Conservation (phyloP, 1,284 basidiomycete genomes). For the Leccinum glutinopallens region DNA sequence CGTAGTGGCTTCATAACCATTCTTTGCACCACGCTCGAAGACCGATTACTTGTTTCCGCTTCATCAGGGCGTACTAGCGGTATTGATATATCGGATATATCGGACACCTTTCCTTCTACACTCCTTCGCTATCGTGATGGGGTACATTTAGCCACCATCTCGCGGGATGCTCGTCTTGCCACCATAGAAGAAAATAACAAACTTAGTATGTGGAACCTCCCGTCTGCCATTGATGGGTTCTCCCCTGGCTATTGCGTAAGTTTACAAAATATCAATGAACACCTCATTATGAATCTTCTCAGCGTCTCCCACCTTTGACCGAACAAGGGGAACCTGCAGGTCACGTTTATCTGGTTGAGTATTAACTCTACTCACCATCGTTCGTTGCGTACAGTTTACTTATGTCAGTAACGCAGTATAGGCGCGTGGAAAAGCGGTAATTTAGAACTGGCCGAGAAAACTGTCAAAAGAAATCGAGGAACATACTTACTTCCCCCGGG, state of each 20-base stretch:
- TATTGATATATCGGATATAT: constrained; percentile 21
- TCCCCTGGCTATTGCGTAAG: constrained; percentile 12
- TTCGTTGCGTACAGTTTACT: constrained; percentile 11
- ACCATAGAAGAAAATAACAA: constrained; percentile 1
- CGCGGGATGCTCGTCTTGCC: constrained; percentile 5
- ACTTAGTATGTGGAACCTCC: constrained; percentile 3
- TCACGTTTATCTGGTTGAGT: neutral
- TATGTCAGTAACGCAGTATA: constrained; percentile 4
- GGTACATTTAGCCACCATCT: constrained; percentile 4
- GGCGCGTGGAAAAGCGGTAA: constrained; percentile 3
- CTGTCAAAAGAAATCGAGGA: constrained; percentile 4
- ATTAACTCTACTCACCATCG: neutral
- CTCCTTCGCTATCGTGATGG: constrained; percentile 6
- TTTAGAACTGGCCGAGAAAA: neutral
- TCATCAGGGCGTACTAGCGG: constrained; percentile 6
- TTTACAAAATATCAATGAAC: neutral
- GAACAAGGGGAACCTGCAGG: constrained; percentile 7
- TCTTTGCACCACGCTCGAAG: constrained; percentile 12
- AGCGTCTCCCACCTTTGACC: constrained; percentile 7
- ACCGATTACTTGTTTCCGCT: constrained; percentile 14
- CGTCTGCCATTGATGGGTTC: neutral
- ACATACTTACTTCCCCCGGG: too few relatives aligned
- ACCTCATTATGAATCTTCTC: neutral
- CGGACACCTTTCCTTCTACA: neutral
- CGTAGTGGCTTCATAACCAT: too few relatives aligned